Conservation (phyloP, 345 rosid species). For the Moricandia arvensis region DNA sequence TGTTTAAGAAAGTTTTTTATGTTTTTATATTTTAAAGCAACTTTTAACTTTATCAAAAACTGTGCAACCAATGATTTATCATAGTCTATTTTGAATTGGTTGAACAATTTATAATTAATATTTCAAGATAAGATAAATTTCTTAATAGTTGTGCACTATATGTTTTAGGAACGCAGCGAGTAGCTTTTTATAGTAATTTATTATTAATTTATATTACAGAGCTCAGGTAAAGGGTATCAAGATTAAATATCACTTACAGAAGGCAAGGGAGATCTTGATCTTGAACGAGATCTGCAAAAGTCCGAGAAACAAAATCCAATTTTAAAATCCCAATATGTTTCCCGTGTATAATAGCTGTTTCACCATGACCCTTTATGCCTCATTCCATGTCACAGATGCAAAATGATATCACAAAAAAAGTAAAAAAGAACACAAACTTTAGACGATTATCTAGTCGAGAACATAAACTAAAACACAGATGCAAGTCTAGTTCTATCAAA, state of each 20-base stretch:
- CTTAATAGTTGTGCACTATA: too few relatives aligned
- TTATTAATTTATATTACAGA: neutral
- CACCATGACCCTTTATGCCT: constrained; percentile 82
- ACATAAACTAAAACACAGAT: constrained; percentile 40
- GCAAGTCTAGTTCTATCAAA: constrained; percentile 33
- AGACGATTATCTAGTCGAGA: constrained; percentile 37
- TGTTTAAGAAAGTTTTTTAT: too few relatives aligned
- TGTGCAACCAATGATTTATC: too few relatives aligned
- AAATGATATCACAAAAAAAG: constrained; percentile 33
- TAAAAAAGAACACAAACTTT: constrained; percentile 39
- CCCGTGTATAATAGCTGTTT: constrained; percentile 58
- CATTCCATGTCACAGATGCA: constrained; percentile 76
- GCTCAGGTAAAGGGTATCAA: neutral
- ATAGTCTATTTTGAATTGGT: too few relatives aligned
- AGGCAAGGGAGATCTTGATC: constrained; percentile 91
- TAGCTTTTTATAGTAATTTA: too few relatives aligned
- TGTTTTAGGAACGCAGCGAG: too few relatives aligned
- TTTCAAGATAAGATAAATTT: too few relatives aligned
- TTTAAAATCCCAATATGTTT: constrained; percentile 69
- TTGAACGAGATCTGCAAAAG: constrained; percentile 98
- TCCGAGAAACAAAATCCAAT: constrained; percentile 84
- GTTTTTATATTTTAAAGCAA: too few relatives aligned
- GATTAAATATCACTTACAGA: constrained; percentile 58
- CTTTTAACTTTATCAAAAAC: too few relatives aligned
- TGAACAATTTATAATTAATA: too few relatives aligned